These are phyloP conservation scores for Colletotrichum eleusines DNA, from an alignment of 2,329 filamentous ascomycete genomes.

Conservation along the genomic window DNA sequence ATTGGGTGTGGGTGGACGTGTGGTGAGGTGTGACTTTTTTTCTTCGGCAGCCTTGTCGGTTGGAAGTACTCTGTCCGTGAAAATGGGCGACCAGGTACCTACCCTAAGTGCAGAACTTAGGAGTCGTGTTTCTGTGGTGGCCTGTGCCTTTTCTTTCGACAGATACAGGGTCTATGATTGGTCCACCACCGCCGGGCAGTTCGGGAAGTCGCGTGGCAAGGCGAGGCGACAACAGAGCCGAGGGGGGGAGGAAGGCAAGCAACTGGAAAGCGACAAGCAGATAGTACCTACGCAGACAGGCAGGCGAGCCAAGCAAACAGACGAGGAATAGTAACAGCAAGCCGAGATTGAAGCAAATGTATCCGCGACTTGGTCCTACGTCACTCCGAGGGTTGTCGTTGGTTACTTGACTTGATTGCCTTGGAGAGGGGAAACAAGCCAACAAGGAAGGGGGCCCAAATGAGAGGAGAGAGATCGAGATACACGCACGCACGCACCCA, in stretches of 20 bases:
- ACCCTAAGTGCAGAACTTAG: background rate
- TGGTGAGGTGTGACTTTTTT: conserved; percentile 12
- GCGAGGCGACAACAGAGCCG: background rate
- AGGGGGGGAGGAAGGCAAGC: background rate
- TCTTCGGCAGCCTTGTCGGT: background rate
- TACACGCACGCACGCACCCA: background rate
- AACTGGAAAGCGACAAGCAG: background rate
- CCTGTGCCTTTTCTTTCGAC: conserved; percentile 21
- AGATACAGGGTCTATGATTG: conserved; percentile 22
- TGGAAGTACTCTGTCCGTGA: background rate
- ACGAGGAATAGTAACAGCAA: background rate
- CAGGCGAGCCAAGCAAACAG: background rate
- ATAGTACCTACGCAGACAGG: background rate
- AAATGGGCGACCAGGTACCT: background rate
- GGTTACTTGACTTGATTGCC: background rate
- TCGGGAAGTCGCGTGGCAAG: conserved; percentile 21
- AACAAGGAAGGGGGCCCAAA: background rate
- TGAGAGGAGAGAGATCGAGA: conserved; percentile 1
- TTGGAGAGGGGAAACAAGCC: background rate
- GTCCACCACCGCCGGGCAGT: conserved; percentile 4
- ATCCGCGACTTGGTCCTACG: conserved; percentile 16
- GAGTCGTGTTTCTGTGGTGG: conserved; percentile 5
- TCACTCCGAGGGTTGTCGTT: conserved; percentile 10
- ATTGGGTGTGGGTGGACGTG: conserved; percentile 33
- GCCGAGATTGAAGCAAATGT: background rate